Percentiles rank a stretch among this genome's conserved stretches.
Evolutionary conservation across 805 yeast species (phyloP).

Genomic region (Huiozyma naganishii): DNA sequence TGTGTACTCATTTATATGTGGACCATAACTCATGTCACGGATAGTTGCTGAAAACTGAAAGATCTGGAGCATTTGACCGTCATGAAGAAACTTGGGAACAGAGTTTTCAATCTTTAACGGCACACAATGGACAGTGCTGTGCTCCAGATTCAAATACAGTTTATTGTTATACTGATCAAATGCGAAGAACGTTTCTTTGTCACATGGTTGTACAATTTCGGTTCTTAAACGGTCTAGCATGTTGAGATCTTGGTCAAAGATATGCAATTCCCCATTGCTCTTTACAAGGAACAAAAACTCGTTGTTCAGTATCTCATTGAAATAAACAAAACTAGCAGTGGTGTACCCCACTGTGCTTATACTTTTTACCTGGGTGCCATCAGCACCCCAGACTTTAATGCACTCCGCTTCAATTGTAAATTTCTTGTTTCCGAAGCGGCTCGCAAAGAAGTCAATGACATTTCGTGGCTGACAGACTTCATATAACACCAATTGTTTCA

Average conservation of each 20-base stretch:
- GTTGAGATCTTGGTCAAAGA: not conserved
- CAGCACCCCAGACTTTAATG: no score
- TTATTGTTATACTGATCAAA: constrained; percentile 8
- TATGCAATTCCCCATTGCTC: constrained; percentile 10
- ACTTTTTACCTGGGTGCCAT: no score
- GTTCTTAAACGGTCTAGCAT: constrained; percentile 9
- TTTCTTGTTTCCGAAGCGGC: no score
- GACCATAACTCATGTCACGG: constrained; percentile 5
- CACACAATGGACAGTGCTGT: constrained; percentile 7
- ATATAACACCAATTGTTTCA: no score
- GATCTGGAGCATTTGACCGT: constrained; percentile 1
- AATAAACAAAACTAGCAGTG: constrained; percentile 8
- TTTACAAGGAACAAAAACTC: constrained; percentile 13
- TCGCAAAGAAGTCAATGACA: no score
- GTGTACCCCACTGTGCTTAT: constrained; percentile 9
- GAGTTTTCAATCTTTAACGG: constrained; percentile 2
- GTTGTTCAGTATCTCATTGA: constrained; percentile 6
- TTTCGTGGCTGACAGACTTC: no score
- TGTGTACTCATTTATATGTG: constrained; percentile 8
- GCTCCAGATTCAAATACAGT: constrained; percentile 8
- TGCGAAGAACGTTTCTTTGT: constrained; percentile 1
- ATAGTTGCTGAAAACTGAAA: constrained; percentile 6
- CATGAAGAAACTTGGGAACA: constrained; percentile 5
- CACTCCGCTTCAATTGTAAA: no score
- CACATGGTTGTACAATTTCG: constrained; percentile 1